phyloP scores from a whole-genome alignment of 73 alveolate species.

The Blepharisma japonicum region DNA sequence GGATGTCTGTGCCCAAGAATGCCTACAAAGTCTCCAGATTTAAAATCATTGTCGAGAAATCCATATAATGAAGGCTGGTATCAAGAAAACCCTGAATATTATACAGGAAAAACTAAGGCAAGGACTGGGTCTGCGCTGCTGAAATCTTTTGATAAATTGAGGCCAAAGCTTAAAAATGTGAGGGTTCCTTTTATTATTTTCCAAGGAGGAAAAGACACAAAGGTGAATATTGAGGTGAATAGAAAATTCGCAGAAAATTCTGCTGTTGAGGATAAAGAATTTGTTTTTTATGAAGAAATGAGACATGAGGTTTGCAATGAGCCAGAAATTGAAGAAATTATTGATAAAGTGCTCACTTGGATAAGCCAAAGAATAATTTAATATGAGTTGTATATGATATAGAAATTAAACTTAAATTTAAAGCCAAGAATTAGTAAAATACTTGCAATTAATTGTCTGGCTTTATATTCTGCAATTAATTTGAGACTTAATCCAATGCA shows the following conservation, averaged over 20 bases:
- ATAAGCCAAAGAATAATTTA: not conserved
- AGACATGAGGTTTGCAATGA: not conserved
- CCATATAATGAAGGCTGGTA: not conserved
- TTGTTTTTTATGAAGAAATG: not conserved
- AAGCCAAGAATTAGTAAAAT: too few species aligned
- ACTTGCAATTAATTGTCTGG: too few species aligned
- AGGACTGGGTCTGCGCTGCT: not conserved
- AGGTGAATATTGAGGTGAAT: not conserved
- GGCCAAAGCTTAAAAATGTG: not conserved
- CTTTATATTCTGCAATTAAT: too few species aligned
- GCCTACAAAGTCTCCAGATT: not conserved
- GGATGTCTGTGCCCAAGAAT: not conserved
- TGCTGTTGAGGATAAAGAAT: not conserved
- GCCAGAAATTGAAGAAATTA: constrained; percentile 7
- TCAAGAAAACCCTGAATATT: constrained; percentile 13
- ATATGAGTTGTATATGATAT: not conserved
- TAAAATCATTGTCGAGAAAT: not conserved
- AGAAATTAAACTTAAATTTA: not conserved
- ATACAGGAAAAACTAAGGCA: not conserved
- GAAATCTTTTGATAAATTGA: not conserved
- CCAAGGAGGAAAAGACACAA: constrained; percentile 20
- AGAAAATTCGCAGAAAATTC: not conserved
- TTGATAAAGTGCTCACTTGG: not conserved
- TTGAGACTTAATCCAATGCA: too few species aligned
- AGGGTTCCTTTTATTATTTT: constrained; percentile 14